These are phyloP conservation scores for Biscogniauxia mediterranea DNA, from an alignment of 2,329 filamentous ascomycete genomes.

Conservation along the genomic window DNA sequence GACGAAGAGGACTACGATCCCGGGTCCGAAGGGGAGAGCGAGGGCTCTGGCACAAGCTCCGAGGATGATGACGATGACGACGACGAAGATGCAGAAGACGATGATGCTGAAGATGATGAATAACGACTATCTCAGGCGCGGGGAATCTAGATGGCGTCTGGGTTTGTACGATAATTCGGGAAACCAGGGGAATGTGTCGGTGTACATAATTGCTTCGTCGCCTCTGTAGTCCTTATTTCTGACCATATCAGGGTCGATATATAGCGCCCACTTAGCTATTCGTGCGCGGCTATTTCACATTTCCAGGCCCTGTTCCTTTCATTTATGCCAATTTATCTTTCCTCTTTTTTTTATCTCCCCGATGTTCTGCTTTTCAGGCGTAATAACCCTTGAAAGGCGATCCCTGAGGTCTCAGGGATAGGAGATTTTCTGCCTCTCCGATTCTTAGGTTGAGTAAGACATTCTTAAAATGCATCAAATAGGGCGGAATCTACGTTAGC, in stretches of 20 bases:
- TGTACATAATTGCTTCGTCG: neutral
- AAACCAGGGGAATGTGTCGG: neutral
- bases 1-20: conserved; percentile 67
- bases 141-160: neutral
- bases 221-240: neutral
- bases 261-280: neutral
- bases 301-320: neutral
- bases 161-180: neutral
- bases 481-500: too few species aligned
- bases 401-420: too few species aligned
- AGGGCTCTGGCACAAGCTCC: conserved; percentile 50
- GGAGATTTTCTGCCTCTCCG: too few species aligned
- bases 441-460: too few species aligned
- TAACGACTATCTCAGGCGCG: conserved; percentile 15
- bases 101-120: conserved; percentile 39
- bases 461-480: too few species aligned
- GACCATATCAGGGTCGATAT: neutral
- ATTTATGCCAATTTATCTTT: too few species aligned
- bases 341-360: too few species aligned
- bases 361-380: too few species aligned
- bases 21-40: conserved; percentile 58
- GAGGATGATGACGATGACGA: conserved; percentile 54
- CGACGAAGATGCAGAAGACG: conserved; percentile 41
- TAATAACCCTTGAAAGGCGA: too few species aligned
- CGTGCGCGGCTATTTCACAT: neutral